Evolutionary conservation across 371 early-diverging fungal genomes (phyloP).

Genomic region (Actinomortierella wolfii): DNA sequence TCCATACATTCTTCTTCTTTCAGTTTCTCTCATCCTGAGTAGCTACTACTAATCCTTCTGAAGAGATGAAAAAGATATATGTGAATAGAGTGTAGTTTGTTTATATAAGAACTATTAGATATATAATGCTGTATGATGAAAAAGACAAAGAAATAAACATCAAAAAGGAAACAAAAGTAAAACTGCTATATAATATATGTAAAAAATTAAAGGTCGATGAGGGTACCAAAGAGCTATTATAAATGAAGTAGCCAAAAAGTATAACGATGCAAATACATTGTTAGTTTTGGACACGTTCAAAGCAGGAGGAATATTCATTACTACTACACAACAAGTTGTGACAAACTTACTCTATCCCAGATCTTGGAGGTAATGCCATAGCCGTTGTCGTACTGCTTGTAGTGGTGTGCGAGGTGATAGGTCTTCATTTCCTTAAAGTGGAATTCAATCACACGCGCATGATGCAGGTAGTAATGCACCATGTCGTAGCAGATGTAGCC

Average conservation of each 20-base stretch:
- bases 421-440: conserved; percentile 87
- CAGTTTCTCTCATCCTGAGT: too few species aligned
- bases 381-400: conserved; percentile 83
- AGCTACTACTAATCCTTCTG: too few species aligned
- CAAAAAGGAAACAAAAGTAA: not conserved
- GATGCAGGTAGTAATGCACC: conserved; percentile 95
- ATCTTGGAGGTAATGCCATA: conserved; percentile 94
- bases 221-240: conserved; percentile 30
- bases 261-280: too few species aligned
- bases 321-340: not conserved
- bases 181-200: not conserved
- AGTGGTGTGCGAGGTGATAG: conserved; percentile 95
- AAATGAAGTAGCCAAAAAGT: too few species aligned
- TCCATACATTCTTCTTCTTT: too few species aligned
- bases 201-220: conserved; percentile 22
- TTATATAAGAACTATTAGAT: not conserved
- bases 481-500: conserved; percentile 92
- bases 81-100: not conserved
- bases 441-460: conserved; percentile 73
- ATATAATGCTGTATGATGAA: not conserved
- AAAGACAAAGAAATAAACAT: not conserved
- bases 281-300: not conserved
- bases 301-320: not conserved
- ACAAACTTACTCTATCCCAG: conserved; percentile 81
- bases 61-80: too few species aligned